These are phyloP conservation scores for Aspergillus incahuasiensis DNA, from an alignment of 495 filamentous ascomycete genomes.

Conservation along the genomic window DNA sequence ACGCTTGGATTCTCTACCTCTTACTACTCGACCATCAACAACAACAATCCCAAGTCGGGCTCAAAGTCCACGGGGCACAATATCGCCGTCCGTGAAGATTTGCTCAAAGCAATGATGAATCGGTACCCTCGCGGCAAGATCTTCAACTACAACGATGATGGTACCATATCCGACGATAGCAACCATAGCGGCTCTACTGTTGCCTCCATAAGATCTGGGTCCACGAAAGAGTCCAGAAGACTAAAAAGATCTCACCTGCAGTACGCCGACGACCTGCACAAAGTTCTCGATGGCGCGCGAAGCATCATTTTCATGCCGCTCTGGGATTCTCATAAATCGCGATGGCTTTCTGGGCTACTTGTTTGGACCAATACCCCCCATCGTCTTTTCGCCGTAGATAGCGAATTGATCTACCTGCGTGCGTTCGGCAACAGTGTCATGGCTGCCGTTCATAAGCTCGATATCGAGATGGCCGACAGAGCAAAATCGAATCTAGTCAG, in stretches of 20 bases:
- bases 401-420: constrained; percentile 46
- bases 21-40: constrained; percentile 18
- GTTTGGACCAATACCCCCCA: constrained; percentile 47
- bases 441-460: constrained; percentile 55
- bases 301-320: constrained; percentile 40
- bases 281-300: constrained; percentile 19
- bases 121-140: constrained; percentile 57
- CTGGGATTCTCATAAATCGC: constrained; percentile 53
- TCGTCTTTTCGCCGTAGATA: constrained; percentile 34
- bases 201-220: constrained; percentile 29
- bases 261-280: constrained; percentile 21
- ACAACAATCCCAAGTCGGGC: constrained; percentile 12
- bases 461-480: constrained; percentile 42
- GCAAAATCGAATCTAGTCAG: constrained; percentile 64
- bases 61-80: constrained; percentile 24
- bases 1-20: constrained; percentile 21
- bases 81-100: constrained; percentile 21
- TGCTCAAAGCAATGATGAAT: constrained; percentile 30
- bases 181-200: constrained; percentile 6
- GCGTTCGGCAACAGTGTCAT: constrained; percentile 59
- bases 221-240: constrained; percentile 21
- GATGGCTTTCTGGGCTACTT: constrained; percentile 59
- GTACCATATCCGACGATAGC: constrained; percentile 21
- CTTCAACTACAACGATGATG: constrained; percentile 50
- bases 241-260: constrained; percentile 13